phyloP scores from a whole-genome alignment of 371 early-diverging fungal species.

The Rhizopus arrhizus region DNA sequence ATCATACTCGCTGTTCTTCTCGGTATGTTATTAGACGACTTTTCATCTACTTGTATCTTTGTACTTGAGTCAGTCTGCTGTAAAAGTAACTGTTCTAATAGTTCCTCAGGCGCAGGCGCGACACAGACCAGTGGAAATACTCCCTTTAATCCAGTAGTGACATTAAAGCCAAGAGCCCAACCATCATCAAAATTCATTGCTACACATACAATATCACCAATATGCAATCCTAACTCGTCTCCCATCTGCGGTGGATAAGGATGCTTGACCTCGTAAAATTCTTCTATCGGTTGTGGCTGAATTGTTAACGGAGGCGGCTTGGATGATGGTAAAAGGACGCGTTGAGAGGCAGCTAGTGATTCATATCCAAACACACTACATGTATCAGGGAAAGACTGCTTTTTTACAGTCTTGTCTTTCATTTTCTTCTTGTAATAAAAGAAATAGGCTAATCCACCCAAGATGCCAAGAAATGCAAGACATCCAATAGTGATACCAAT shows the following conservation, averaged over 20 bases:
- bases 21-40: constrained; percentile 34
- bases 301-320: constrained; percentile 6
- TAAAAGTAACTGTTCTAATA: constrained; percentile 39
- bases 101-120: constrained; percentile 36
- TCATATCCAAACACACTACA: constrained; percentile 22
- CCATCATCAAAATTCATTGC: constrained; percentile 67
- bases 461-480: constrained; percentile 17
- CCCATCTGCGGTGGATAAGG: constrained; percentile 65
- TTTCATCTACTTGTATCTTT: constrained; percentile 38
- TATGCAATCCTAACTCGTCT: constrained; percentile 70
- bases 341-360: constrained; percentile 22
- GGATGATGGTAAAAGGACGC: background rate
- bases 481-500: constrained; percentile 31
- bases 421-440: constrained; percentile 13
- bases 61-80: constrained; percentile 20
- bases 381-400: background rate
- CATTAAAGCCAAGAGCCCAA: constrained; percentile 75
- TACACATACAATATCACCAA: constrained; percentile 69
- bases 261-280: constrained; percentile 54
- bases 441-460: constrained; percentile 12
- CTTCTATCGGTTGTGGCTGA: constrained; percentile 27
- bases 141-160: constrained; percentile 65
- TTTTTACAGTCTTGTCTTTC: background rate
- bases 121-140: constrained; percentile 77
- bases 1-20: constrained; percentile 50